Evolutionary conservation across 2,329 filamentous ascomycete genomes (phyloP).

Genomic region (Penicillium sp.): DNA sequence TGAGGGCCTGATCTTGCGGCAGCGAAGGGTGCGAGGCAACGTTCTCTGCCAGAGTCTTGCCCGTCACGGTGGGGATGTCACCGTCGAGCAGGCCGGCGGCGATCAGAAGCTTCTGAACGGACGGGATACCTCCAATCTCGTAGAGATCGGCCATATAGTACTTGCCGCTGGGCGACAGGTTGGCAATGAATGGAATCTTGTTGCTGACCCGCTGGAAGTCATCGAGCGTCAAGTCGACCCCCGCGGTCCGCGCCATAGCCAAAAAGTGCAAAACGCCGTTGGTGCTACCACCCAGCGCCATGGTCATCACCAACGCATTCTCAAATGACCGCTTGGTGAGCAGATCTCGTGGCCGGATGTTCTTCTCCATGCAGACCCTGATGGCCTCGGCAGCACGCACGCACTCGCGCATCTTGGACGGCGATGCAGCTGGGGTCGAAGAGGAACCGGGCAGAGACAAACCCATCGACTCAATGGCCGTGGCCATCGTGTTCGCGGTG

Average conservation of each 20-base stretch:
- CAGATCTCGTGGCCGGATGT: constrained; percentile 75
- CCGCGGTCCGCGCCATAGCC: constrained; percentile 83
- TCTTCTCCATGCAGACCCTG: constrained; percentile 70
- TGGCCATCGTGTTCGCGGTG: constrained; percentile 91
- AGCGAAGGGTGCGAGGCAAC: constrained; percentile 71
- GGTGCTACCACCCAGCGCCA: constrained; percentile 85
- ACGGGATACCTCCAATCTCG: constrained; percentile 76
- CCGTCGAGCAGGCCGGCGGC: constrained; percentile 72
- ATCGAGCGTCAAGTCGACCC: constrained; percentile 70
- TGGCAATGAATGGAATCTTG: constrained; percentile 79
- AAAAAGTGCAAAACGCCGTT: constrained; percentile 86
- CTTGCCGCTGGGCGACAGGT: constrained; percentile 76
- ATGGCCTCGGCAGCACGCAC: constrained; percentile 75
- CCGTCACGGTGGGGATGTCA: constrained; percentile 73
- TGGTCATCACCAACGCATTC: constrained; percentile 84
- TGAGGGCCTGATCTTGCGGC: constrained; percentile 74
- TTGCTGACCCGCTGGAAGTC: constrained; percentile 77
- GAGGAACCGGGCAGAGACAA: constrained; percentile 77
- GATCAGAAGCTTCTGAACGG: constrained; percentile 79
- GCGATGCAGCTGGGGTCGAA: constrained; percentile 73
- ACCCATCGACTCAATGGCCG: constrained; percentile 84
- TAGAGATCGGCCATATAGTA: constrained; percentile 88
- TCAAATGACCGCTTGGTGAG: constrained; percentile 77
- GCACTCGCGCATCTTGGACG: constrained; percentile 82
- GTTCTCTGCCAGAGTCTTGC: constrained; percentile 77